These are phyloP conservation scores for Quambalaria eucalypti DNA, from an alignment of 1,284 basidiomycete species.

Conservation along the genomic window DNA sequence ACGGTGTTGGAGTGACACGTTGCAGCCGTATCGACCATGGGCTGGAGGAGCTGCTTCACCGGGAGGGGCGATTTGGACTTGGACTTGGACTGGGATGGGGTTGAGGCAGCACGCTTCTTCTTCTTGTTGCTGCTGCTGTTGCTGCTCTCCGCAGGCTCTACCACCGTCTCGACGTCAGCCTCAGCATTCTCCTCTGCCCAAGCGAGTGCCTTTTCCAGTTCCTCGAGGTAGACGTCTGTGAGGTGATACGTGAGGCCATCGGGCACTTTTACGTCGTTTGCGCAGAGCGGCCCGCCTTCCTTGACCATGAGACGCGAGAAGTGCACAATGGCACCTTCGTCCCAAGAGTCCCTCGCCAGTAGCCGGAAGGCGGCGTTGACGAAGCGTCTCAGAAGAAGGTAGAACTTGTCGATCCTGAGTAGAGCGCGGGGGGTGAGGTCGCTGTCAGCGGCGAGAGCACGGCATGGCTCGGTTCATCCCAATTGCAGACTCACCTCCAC, in stretches of 20 bases:
- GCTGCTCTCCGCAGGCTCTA: too few relatives aligned
- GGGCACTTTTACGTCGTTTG: slow-evolving; percentile 62
- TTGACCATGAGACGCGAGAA: slow-evolving; percentile 14
- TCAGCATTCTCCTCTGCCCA: slow-evolving; percentile 6
- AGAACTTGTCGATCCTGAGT: slow-evolving; percentile 69
- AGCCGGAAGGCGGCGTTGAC: slow-evolving; percentile 75
- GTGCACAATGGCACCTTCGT: slow-evolving; percentile 3
- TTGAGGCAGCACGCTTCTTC: too few relatives aligned
- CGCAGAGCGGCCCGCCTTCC: slow-evolving; percentile 13
- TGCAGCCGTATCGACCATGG: slow-evolving; percentile 64
- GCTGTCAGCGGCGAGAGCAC: neutral
- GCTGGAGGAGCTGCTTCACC: slow-evolving; percentile 56
- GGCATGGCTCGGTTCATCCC: neutral
- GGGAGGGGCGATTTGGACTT: slow-evolving; percentile 47
- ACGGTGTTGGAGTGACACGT: slow-evolving; percentile 57
- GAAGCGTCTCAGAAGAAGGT: slow-evolving; percentile 83
- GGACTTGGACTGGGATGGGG: slow-evolving; percentile 29
- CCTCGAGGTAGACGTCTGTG: slow-evolving; percentile 79
- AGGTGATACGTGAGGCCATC: slow-evolving; percentile 63
- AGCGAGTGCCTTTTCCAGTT: slow-evolving; percentile 64
- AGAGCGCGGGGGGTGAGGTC: neutral
- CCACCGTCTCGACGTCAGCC: neutral
- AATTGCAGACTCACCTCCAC: slow-evolving; percentile 57
- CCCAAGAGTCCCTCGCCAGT: slow-evolving; percentile 46
- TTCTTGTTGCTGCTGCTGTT: neutral